Evolutionary conservation across 2,329 filamentous ascomycete genomes (phyloP).

Genomic region (Curvularia sp.): DNA sequence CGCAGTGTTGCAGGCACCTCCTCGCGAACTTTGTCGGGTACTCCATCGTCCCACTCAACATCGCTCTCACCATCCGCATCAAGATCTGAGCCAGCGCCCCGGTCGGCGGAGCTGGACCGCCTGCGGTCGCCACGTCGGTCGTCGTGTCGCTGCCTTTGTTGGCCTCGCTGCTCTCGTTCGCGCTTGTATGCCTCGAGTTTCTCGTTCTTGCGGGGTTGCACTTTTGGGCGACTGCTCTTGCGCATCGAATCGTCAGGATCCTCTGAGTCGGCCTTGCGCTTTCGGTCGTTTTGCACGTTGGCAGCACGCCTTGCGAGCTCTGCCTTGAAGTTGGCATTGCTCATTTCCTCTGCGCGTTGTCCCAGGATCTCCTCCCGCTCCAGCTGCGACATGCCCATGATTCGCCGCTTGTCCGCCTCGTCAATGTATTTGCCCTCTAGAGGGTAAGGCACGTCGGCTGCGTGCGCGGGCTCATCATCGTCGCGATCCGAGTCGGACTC

Average conservation of each 20-base stretch:
- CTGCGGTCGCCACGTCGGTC: conserved; percentile 57
- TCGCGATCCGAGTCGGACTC: conserved; percentile 66
- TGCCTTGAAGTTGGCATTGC: conserved; percentile 80
- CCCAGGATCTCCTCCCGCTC: conserved; percentile 90
- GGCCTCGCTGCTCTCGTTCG: conserved; percentile 66
- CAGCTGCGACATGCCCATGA: conserved; percentile 87
- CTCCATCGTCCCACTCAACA: conserved; percentile 73
- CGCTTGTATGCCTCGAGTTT: conserved; percentile 71
- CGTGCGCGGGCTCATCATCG: conserved; percentile 56
- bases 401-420: conserved; percentile 63
- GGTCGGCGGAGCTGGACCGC: conserved; percentile 53
- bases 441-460: conserved; percentile 75
- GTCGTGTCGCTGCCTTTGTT: conserved; percentile 61
- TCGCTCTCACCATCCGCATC: conserved; percentile 76
- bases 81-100: conserved; percentile 61
- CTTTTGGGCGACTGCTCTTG: conserved; percentile 65
- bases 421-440: conserved; percentile 82
- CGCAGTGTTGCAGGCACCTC: conserved; percentile 73
- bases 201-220: conserved; percentile 68
- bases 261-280: conserved; percentile 78
- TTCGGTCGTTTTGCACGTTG: conserved; percentile 65
- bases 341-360: conserved; percentile 82
- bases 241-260: conserved; percentile 80
- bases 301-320: conserved; percentile 80
- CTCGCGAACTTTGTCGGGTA: conserved; percentile 64